Percentiles rank a stretch among this genome's conserved stretches.
Evolutionary conservation across 2,329 filamentous ascomycete genomes (phyloP).

Genomic region (Xylariaceae sp.): DNA sequence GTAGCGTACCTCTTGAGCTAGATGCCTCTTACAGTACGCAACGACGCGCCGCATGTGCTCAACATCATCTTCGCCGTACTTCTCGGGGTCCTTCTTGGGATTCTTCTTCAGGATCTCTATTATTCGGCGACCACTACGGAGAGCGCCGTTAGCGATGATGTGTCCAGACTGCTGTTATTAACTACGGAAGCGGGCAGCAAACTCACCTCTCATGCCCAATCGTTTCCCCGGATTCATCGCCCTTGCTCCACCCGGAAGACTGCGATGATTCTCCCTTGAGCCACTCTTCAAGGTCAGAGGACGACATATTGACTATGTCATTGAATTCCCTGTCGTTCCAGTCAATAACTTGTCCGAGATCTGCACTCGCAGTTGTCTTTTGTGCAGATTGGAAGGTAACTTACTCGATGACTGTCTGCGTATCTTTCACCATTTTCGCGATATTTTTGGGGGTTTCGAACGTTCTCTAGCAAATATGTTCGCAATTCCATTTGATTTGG

Average conservation of each 20-base stretch:
- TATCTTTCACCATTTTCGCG: slow-evolving; percentile 26
- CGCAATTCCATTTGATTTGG: no score
- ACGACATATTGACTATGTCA: slow-evolving; percentile 57
- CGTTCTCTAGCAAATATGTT: no score
- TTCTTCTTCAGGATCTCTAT: slow-evolving; percentile 56
- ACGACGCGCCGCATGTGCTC: slow-evolving; percentile 56
- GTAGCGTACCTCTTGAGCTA: slow-evolving; percentile 49
- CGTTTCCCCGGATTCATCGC: slow-evolving; percentile 53
- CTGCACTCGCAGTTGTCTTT: no score
- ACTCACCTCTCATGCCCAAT: slow-evolving; percentile 47
- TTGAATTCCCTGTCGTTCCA: slow-evolving; percentile 51
- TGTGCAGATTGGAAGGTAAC: not conserved
- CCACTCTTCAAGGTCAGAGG: slow-evolving; percentile 54
- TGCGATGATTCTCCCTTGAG: slow-evolving; percentile 49
- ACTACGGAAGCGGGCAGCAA: not conserved
- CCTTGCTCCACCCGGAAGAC: slow-evolving; percentile 51
- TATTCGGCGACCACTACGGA: slow-evolving; percentile 51
- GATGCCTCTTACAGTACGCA: slow-evolving; percentile 56
- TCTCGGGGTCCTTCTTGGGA: slow-evolving; percentile 46
- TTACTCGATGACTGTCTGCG: slow-evolving; percentile 26
- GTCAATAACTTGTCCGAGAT: not conserved
- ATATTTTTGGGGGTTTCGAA: not conserved
- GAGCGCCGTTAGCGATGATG: not conserved
- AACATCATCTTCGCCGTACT: slow-evolving; percentile 46
- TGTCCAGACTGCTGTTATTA: not conserved